These are phyloP conservation scores for Wickerhamiella occidentalis DNA, from an alignment of 805 yeast species.

Conservation along the genomic window DNA sequence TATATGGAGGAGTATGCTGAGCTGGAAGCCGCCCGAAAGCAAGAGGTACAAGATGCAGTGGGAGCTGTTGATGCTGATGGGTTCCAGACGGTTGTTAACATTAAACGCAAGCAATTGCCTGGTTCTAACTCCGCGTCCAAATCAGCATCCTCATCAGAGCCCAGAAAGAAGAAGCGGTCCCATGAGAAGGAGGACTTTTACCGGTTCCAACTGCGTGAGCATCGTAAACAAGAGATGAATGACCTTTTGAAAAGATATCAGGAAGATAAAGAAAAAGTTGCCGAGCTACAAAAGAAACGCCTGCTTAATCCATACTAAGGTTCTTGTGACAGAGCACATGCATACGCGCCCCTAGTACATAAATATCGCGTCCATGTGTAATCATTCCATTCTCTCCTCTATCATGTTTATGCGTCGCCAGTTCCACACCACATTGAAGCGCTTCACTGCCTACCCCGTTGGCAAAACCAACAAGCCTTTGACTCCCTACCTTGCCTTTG, in stretches of 20 bases:
- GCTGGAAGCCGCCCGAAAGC: conserved; percentile 39
- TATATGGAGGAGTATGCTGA: conserved; percentile 56
- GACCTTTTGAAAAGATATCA: conserved; percentile 73
- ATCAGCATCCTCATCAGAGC: conserved; percentile 18
- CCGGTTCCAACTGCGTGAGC: conserved; percentile 89
- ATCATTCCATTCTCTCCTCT: not conserved
- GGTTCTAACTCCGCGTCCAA: conserved; percentile 18
- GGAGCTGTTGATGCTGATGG: conserved; percentile 84
- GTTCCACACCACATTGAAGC: conserved; percentile 17
- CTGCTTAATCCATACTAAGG: conserved; percentile 68
- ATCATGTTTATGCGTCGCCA: conserved; percentile 2
- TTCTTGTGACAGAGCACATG: not conserved
- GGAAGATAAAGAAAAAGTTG: conserved; percentile 79
- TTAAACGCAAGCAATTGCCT: conserved; percentile 69
- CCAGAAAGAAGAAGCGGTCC: conserved; percentile 39
- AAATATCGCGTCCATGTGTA: not conserved
- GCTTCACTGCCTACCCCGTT: conserved; percentile 14
- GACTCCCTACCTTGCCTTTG: conserved; percentile 96
- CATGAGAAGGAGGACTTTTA: conserved; percentile 85
- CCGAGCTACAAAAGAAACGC: conserved; percentile 63
- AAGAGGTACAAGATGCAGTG: conserved; percentile 24
- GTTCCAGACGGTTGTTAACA: conserved; percentile 78
- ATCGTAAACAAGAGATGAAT: conserved; percentile 85
- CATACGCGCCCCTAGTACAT: not conserved
- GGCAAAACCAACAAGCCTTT: conserved; percentile 38